Evolutionary conservation across 225 moss, liverwort and hornwort species (phyloP).

Genomic region (Rhytidiadelphus loreus): DNA sequence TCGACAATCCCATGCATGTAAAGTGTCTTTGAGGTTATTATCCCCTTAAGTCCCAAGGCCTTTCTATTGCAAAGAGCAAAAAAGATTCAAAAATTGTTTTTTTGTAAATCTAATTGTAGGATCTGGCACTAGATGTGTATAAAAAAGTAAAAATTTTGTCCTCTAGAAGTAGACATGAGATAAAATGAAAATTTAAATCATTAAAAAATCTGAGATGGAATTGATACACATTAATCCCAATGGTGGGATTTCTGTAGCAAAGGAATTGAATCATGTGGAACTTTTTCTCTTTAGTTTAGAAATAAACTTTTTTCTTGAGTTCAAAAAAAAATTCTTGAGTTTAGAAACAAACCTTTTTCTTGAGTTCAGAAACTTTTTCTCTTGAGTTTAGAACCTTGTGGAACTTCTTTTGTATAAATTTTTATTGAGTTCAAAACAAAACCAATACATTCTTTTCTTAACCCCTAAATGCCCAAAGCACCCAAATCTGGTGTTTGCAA

Average conservation of each 20-base stretch:
- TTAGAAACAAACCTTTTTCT: accelerated
- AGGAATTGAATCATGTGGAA: neutral
- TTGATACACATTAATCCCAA: accelerated
- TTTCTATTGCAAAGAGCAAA: neutral
- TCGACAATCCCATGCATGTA: neutral
- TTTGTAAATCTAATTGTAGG: accelerated
- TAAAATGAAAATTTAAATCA: neutral
- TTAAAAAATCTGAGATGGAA: neutral
- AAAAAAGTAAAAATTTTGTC: too few species aligned
- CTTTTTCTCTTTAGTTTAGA: accelerated
- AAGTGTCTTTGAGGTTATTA: neutral
- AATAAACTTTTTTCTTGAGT: too few species aligned
- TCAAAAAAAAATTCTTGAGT: too few species aligned
- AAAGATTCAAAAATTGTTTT: accelerated
- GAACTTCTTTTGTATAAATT: too few species aligned
- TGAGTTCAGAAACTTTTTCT: neutral
- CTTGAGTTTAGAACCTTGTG: too few species aligned
- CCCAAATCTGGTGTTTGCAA: too few species aligned
- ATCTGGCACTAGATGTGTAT: neutral
- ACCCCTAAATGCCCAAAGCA: too few species aligned
- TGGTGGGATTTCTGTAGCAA: neutral
- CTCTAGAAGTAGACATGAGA: neutral
- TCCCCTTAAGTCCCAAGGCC: too few species aligned
- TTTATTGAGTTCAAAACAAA: too few species aligned
- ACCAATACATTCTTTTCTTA: neutral